A percentile compares a stretch with the other conserved stretches of the same genome.
Evolutionary conservation across 2,329 filamentous ascomycete genomes (phyloP).

Genomic region (Colletotrichum eleusines): DNA sequence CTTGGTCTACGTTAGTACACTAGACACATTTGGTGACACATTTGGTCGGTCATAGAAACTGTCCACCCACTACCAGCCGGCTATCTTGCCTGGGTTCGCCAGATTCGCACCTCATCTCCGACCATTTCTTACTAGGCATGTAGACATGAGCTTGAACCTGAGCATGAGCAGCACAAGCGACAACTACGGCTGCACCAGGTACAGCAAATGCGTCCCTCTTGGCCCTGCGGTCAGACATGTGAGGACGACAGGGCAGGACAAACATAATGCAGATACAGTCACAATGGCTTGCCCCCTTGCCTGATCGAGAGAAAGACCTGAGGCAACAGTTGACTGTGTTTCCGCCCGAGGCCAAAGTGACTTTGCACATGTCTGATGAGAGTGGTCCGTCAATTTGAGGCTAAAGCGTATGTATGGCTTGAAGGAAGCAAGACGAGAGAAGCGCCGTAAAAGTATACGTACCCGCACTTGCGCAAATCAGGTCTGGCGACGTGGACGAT

Average conservation of each 20-base stretch:
- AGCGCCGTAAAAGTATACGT: not conserved
- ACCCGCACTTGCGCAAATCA: slow-evolving; percentile 17
- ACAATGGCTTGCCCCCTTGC: not conserved
- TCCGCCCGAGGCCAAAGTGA: not conserved
- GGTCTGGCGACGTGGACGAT: slow-evolving; percentile 7
- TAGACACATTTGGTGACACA: slow-evolving; percentile 17
- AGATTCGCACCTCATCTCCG: not conserved
- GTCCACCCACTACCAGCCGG: not conserved
- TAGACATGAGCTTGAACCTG: not conserved
- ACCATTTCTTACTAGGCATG: not conserved
- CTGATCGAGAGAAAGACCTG: not conserved
- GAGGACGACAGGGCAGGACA: not conserved
- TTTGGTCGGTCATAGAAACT: slow-evolving; percentile 3
- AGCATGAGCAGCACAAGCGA: slow-evolving; percentile 3
- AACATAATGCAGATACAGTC: not conserved
- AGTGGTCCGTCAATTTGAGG: not conserved
- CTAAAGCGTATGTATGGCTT: not conserved
- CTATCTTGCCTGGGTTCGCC: slow-evolving; percentile 1
- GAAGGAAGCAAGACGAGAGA: not conserved
- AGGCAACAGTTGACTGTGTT: not conserved
- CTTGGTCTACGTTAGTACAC: not conserved
- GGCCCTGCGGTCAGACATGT: not conserved
- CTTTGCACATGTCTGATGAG: not conserved
- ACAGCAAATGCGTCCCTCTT: not conserved
- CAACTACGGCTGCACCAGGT: slow-evolving; percentile 8